phyloP scores from a whole-genome alignment of 2,329 filamentous ascomycete genomes.

The Cephalotrichum gorgonifer region DNA sequence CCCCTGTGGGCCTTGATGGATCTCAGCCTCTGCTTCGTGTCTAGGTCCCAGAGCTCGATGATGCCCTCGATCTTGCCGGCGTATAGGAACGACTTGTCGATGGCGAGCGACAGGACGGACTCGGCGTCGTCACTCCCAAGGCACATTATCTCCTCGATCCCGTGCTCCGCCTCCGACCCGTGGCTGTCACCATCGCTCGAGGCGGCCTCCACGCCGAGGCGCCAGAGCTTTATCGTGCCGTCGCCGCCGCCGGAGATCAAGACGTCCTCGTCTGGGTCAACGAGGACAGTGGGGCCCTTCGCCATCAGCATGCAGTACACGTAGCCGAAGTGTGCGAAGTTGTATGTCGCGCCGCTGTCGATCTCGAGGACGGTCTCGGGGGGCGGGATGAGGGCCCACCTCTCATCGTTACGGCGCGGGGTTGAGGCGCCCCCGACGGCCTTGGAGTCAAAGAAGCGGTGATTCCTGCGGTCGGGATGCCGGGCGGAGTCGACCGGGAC shows the following conservation, averaged over 20 bases:
- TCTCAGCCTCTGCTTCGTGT: constrained; percentile 81
- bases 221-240: constrained; percentile 92
- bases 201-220: constrained; percentile 30
- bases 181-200: constrained; percentile 3
- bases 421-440: constrained; percentile 75
- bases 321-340: constrained; percentile 92
- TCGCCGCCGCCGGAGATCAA: constrained; percentile 88
- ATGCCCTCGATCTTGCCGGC: constrained; percentile 79
- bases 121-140: constrained; percentile 52
- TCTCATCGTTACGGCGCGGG: constrained; percentile 56
- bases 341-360: constrained; percentile 65
- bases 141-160: constrained; percentile 48
- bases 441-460: constrained; percentile 87
- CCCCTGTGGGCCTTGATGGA: constrained; percentile 72
- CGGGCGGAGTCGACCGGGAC: constrained; percentile 53
- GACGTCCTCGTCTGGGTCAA: constrained; percentile 66
- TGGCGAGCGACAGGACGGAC: constrained; percentile 65
- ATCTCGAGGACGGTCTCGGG: constrained; percentile 62
- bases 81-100: constrained; percentile 89
- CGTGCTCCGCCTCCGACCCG: constrained; percentile 7
- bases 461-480: constrained; percentile 67
- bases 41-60: constrained; percentile 92
- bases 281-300: constrained; percentile 53
- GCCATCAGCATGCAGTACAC: constrained; percentile 93
- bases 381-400: constrained; percentile 42